Base-by-base conservation (phyloP, 768 basidiomycete genomes). In the Leccinum pellstonianum region DNA sequence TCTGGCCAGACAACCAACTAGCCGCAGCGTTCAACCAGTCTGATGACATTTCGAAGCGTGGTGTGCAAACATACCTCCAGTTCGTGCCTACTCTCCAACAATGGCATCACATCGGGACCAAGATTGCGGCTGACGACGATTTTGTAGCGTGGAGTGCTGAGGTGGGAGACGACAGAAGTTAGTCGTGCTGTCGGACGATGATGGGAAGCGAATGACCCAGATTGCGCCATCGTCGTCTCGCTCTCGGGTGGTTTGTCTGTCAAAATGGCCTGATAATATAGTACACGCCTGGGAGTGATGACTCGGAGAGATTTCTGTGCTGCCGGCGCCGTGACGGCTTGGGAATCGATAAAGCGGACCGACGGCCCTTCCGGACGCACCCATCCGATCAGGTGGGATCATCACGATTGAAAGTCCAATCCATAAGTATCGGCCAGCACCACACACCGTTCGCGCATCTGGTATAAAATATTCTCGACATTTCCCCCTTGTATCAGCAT, bases 21-120 rank as follows among this genome's bases (percentile, higher is more conserved):
- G 33, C 17, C 48, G 17, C n/a, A 5, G 3, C 15, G 49, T 52
- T 27, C 3, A 35, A 37, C 23, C 17, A 27, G 37, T 35, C 51
- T 37, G 12, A 51, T 49, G 43, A n/a, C 10, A 55, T 14, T 15
- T 12, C 27, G 21, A 54, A 15, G 5, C 5, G 5, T 19, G 27
- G 57, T 37, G 23, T 50, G 5, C 46, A 25, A 43, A 57, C 75
- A 56, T 63, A 86, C 88, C 64, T 89, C 84, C 37, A 87, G 68
- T 60, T 86, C 82, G 17, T 74, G 68, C 37, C 77, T 75, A n/a
- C 74, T 74, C 52, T 76, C 66, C 23, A 90, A 70, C 48, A 85
- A 62, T 21, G 81, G 76, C 85, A 90, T 87, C 3, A 81, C 82
- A 65, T 87, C 81, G 17, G 82, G 79, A 2, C 88, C 88, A 23